Conservation (phyloP, 1,284 basidiomycete species). For the Ceratobasidium sp. region DNA sequence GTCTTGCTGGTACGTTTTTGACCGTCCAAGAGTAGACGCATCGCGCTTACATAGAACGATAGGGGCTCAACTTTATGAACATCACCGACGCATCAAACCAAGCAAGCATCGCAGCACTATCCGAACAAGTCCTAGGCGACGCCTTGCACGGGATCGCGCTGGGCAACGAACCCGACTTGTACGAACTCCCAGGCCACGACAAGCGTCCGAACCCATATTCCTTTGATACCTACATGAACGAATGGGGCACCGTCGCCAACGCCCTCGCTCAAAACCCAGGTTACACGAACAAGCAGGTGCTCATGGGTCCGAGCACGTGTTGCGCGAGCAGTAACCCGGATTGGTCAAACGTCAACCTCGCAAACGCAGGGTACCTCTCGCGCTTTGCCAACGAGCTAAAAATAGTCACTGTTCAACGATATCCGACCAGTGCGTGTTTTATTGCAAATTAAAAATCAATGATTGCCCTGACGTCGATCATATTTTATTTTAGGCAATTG, state of each 20-base stretch:
- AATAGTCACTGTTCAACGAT: slow-evolving; percentile 46
- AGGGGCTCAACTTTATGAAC: slow-evolving; percentile 59
- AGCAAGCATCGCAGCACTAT: slow-evolving; percentile 25
- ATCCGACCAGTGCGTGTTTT: slow-evolving; percentile 46
- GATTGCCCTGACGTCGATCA: neutral
- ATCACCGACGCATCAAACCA: slow-evolving; percentile 33
- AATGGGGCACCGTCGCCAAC: slow-evolving; percentile 37
- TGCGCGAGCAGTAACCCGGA: slow-evolving; percentile 53
- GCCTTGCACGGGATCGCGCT: slow-evolving; percentile 43
- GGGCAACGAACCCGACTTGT: slow-evolving; percentile 48
- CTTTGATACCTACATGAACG: slow-evolving; percentile 59
- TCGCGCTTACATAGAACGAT: neutral
- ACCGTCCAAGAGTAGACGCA: neutral
- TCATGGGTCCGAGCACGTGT: slow-evolving; percentile 75
- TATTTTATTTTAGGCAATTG: slow-evolving; percentile 43
- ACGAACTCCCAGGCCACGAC: slow-evolving; percentile 11
- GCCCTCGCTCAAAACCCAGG: slow-evolving; percentile 30
- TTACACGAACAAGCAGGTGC: slow-evolving; percentile 56
- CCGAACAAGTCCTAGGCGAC: slow-evolving; percentile 37
- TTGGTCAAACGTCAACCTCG: slow-evolving; percentile 54
- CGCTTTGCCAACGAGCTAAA: slow-evolving; percentile 39
- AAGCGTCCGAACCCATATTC: slow-evolving; percentile 76
- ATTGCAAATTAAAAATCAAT: no score
- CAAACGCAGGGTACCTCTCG: slow-evolving; percentile 40
- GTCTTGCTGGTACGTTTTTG: slow-evolving; percentile 45